Evolutionary conservation across 2,329 filamentous ascomycete genomes (phyloP), one percentile per base, ranked within the genome.

Genomic region (Pseudofabraea citricarpa): DNA sequence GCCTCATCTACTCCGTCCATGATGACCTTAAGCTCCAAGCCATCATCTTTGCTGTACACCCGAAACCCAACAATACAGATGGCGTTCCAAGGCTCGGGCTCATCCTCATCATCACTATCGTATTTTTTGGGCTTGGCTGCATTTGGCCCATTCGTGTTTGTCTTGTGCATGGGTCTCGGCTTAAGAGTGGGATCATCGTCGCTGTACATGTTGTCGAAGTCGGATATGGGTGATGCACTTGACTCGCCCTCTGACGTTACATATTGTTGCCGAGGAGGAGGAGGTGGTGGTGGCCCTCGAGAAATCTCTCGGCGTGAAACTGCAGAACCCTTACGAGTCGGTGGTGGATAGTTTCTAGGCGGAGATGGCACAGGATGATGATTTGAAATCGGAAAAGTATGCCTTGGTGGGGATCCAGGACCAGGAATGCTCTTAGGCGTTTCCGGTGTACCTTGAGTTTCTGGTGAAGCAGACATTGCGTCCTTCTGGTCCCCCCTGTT

Each of bases 181-280:
- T 75, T 75, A 43, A 72, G 70, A 0, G 70, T 68, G 60, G 77
- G 72, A 52, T 82, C 77, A 49, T 81, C 77, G 40, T 70, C 72
- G 46, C 72, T 77, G 58, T 79, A 81, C 21, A 79, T 66, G 50
- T 73, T 68, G 51, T 81, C 77, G 68, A 72, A 81, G 47, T 81
- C 77, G 26, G 73, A 70, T 2, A 81, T 68, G 0, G 79, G 79
- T 6, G 75, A 79, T 35, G 80, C 78, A 0, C 76, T 81, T 0
- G 76, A 79, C 43, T 81, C 72, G 24, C 70, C 71, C 5, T 73
- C 73, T 0, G 73, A 74, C 1, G 69, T 20, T 2, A 43, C 18
- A n/a, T 18, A 15, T 29, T 33, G 21, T 13, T 20, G 33, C 7
- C 15, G 4, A 15, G 16, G 33, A 13, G 15, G 18, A 21, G 21